phyloP scores from a whole-genome alignment of 495 filamentous ascomycete genomes.

The Podospora tetraspora region DNA sequence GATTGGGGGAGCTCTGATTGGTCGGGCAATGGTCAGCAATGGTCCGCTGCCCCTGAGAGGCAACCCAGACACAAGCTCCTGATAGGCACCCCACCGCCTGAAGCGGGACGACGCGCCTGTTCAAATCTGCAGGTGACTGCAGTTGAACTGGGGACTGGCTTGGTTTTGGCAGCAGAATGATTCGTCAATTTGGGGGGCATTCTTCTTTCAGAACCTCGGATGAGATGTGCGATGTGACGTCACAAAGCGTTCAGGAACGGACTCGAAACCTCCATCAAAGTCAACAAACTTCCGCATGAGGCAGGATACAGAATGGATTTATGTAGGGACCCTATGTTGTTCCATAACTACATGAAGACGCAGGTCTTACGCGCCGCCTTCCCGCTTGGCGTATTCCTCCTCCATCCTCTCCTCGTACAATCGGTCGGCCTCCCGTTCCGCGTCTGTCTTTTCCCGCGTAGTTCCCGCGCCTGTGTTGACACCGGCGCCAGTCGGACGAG shows the following conservation, averaged over 20 bases:
- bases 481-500: constrained; percentile 30
- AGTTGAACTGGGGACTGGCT: neutral
- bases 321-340: neutral
- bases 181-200: neutral
- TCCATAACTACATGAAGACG: neutral
- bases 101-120: neutral
- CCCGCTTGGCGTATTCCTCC: constrained; percentile 74
- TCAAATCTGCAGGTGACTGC: neutral
- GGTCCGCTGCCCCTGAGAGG: neutral
- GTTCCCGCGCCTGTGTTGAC: constrained; percentile 37
- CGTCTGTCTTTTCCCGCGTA: constrained; percentile 36
- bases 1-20: constrained; percentile 8
- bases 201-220: neutral
- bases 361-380: constrained; percentile 51
- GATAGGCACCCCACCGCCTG: neutral
- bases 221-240: neutral
- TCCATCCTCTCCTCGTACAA: constrained; percentile 68
- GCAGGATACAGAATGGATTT: neutral
- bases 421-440: constrained; percentile 50
- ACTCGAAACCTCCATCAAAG: neutral
- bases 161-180: neutral
- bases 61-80: neutral
- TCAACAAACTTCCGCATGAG: neutral
- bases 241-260: neutral
- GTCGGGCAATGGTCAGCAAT: neutral